Evolutionary conservation across 2,329 filamentous ascomycete genomes (phyloP), one percentile per base, ranked within the genome.

Genomic region (Huntiella savannae): DNA sequence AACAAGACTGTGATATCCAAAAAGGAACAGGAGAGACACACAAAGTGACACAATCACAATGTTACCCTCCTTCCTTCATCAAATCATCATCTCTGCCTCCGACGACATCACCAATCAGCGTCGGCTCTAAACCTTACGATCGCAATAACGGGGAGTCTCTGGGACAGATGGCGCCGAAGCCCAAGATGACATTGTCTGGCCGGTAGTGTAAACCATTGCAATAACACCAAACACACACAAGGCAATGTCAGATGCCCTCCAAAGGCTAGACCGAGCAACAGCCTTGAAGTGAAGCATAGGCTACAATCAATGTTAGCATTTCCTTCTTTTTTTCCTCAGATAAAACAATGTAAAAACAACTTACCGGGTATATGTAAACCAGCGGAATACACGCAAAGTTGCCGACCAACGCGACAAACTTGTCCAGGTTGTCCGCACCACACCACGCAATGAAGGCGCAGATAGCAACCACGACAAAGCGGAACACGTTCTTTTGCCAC

Each of bases 401-500:
- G 53, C 91, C 91, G 15, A 98, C 87, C 35, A 98, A 70, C 16
- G 86, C 82, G 32, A 98, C 92, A 60, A 98, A 98, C 63, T 96
- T 96, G 66, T 98, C 91, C 46, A 98, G 66, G 62, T 96, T 80
- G 54, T 85, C 82, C 3, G 91, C 88, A 51, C 91, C 91, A 39
- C 79, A 77, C 85, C 86, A 98, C 1, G 88, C 88, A 53, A 98
- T 81, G 49, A 77, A 63, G 1, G 87, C 82, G 57, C 91, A 96
- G 17, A 91, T 62, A 56, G 83, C 74, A 43, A 96, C 91, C 52
- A 95, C 76, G 58, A 88, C 79, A 69, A 96, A 98, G 46, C 91
- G 80, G 68, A 94, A 98, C 33, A 81, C 67, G 55, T 98, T 98
- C 76, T 98, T 98, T 70, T 96, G 83, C 91, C 91, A 98, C 67